A percentile compares a stretch with the other conserved stretches of the same genome.
Conservation (phyloP, 805 yeast genomes). For the Kluyveromyces siamensis region DNA sequence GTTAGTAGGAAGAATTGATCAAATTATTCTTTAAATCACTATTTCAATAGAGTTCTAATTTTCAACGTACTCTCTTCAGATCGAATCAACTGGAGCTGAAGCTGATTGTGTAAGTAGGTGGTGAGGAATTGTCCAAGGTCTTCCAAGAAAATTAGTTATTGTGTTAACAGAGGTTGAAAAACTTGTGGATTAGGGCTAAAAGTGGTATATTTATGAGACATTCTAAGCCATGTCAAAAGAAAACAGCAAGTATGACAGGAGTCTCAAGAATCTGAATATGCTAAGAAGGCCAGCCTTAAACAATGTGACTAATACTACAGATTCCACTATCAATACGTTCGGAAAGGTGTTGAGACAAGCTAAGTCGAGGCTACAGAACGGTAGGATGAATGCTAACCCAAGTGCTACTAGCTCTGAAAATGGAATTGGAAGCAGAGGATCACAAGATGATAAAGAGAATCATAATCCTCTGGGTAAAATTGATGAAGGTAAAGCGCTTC, state of each 20-base stretch:
- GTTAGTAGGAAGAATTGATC: neutral
- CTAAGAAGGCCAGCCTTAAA: slow-evolving; percentile 23
- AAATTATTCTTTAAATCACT: neutral
- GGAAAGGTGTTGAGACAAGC: slow-evolving; percentile 10
- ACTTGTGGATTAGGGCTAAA: neutral
- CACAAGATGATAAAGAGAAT: slow-evolving; percentile 1
- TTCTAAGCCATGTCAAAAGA: slow-evolving; percentile 2
- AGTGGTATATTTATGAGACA: neutral
- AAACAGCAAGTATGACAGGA: slow-evolving; percentile 1
- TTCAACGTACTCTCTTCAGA: neutral
- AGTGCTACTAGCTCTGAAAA: neutral
- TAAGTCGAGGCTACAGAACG: slow-evolving; percentile 6
- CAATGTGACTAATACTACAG: slow-evolving; percentile 28
- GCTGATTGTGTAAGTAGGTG: neutral
- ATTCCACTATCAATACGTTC: slow-evolving; percentile 8
- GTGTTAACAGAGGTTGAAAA: neutral
- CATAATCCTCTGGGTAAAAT: slow-evolving; percentile 1
- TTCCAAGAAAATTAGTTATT: neutral
- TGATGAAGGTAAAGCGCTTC: slow-evolving; percentile 1
- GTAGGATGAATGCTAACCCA: neutral
- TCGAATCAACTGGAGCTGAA: neutral
- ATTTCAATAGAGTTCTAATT: slow-evolving; percentile 1
- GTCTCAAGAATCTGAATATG: slow-evolving; percentile 2
- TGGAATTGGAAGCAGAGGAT: neutral
- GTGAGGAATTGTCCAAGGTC: neutral